Conservation (phyloP, 164 flowering plant genomes). For the Stephania japonica region DNA sequence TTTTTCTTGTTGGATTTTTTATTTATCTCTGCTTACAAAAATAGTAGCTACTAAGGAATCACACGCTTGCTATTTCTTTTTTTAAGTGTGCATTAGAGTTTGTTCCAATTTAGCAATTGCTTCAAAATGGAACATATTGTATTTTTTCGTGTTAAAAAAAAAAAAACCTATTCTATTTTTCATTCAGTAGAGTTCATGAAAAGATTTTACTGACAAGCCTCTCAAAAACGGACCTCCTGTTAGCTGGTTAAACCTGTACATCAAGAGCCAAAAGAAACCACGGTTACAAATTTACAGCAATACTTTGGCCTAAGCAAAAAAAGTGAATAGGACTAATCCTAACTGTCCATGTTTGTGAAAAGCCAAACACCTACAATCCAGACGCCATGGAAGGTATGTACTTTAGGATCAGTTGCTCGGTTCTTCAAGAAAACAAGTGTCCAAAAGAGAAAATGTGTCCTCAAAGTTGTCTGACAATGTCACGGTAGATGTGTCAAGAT, state of each 20-base stretch:
- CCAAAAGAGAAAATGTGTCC: background rate
- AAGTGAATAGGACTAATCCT: background rate
- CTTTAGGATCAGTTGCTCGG: too few species aligned
- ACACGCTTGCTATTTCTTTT: background rate
- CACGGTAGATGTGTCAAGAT: too few species aligned
- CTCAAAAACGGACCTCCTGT: background rate
- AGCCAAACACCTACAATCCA: too few species aligned
- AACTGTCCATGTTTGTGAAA: too few species aligned
- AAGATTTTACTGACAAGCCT: background rate
- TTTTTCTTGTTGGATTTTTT: background rate
- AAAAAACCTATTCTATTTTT: background rate
- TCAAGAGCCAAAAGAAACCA: background rate
- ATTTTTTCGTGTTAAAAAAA: too few species aligned
- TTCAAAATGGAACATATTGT: too few species aligned
- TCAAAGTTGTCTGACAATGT: background rate
- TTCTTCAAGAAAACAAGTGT: background rate
- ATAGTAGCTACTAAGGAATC: too few species aligned
- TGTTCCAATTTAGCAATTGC: background rate
- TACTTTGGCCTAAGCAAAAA: background rate
- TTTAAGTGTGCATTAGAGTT: too few species aligned
- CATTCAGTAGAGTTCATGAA: background rate
- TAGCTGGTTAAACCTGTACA: background rate
- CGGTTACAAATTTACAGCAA: background rate
- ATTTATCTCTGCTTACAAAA: too few species aligned
- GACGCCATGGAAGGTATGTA: too few species aligned